Evolutionary conservation across 352 stramenopile species (phyloP), one percentile per base, ranked within the genome.

Genomic region (Phytophthora cactorum): DNA sequence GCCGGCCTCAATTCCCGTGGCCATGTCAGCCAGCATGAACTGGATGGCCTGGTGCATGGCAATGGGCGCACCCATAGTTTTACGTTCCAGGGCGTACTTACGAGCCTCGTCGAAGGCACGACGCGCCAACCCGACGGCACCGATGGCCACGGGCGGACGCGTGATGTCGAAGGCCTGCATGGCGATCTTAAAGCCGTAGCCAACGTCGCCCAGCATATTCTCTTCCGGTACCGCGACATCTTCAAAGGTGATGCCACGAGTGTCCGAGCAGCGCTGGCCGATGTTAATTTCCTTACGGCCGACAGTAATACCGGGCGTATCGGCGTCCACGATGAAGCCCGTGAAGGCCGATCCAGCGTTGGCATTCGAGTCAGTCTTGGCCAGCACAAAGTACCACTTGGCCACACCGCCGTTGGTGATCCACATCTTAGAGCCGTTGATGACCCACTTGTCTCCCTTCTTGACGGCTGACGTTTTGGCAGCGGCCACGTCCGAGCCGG

Each of bases 371-470:
- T 98, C 86, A 14, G 92, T 97, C 78, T 97, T 97, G 66, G 92
- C 92, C 17, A 97, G 70, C 52, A 98, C 91, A 47, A 97, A 96
- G 78, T 82, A 97, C 84, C 88, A 96, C 65, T 97, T 94, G 65
- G 92, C 92, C 36, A 96, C 88, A 45, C 85, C 79, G 45, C 90
- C 92, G 75, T 98, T 98, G 29, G 92, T 98, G 76, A 98, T 98
- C 89, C 90, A 98, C 85, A 96, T 95, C 78, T 98, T 98, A 57
- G 78, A 91, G 54, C 93, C 93, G 74, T 98, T 98, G 47, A 98
- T 72, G 34, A 97, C 79, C 84, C 91, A 98, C 68, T 97, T 93
- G 74, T 98, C 91, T 55, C 93, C 93, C 65, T 97, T 95, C 73
- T 98, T 97, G 25, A 96, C 86, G 8, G 93, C 93, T 32, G 81